phyloP scores from a whole-genome alignment of 345 rosid species.

The Melaleuca alternifolia region DNA sequence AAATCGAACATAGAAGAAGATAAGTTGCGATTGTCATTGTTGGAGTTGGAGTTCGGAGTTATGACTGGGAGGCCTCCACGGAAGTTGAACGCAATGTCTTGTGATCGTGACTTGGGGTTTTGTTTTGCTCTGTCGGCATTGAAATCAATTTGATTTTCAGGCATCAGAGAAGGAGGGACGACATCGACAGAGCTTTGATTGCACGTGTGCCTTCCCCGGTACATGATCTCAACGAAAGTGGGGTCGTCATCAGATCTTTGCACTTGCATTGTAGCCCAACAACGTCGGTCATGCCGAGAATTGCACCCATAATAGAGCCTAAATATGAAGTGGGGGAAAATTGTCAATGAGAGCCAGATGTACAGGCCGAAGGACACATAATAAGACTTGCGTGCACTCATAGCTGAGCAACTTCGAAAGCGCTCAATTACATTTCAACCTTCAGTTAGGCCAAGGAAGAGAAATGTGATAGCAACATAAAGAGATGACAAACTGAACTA shows the following conservation, averaged over 20 bases:
- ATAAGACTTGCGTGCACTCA: background rate
- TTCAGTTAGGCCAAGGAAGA: background rate
- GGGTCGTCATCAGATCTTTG: constrained; percentile 25
- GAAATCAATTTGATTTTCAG: background rate
- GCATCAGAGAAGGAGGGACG: background rate
- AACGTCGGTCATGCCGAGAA: background rate
- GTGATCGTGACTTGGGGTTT: constrained; percentile 1
- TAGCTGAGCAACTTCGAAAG: too few relatives aligned
- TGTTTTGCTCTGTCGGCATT: background rate
- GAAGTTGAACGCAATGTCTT: constrained; percentile 10
- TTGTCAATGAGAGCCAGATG: background rate
- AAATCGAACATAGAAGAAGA: constrained; percentile 4
- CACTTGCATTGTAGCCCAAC: constrained; percentile 22
- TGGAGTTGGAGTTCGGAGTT: constrained; percentile 12
- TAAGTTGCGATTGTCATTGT: background rate
- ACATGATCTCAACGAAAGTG: constrained; percentile 14
- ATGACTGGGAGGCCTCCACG: constrained; percentile 10
- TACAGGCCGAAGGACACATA: background rate
- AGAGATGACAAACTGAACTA: background rate
- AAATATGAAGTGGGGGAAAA: background rate
- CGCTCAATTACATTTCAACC: background rate
- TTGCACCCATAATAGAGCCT: constrained; percentile 20
- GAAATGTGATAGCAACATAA: background rate
- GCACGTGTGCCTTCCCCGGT: constrained; percentile 23
- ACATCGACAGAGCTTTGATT: background rate